These are phyloP conservation scores for Phytophthora cajani DNA, from an alignment of 352 stramenopile genomes.

Conservation along the genomic window DNA sequence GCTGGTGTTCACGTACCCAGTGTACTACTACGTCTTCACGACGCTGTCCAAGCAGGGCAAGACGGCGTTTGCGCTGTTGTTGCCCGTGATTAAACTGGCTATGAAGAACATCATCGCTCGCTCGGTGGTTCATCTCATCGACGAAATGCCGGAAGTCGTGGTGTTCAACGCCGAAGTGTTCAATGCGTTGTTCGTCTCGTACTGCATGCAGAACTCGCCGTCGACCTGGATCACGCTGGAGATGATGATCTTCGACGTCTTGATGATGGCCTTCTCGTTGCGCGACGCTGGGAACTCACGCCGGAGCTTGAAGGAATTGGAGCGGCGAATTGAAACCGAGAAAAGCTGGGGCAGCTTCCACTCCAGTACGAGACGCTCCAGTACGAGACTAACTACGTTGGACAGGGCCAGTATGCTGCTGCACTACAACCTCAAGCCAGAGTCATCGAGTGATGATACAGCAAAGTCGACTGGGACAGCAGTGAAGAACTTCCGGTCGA, in stretches of 20 bases:
- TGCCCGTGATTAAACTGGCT: neutral
- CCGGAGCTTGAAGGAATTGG: neutral
- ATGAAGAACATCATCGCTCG: slow-evolving; percentile 1
- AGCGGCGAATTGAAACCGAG: neutral
- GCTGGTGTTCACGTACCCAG: neutral
- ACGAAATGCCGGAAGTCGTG: neutral
- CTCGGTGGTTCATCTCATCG: neutral
- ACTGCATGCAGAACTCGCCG: neutral
- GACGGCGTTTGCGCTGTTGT: neutral
- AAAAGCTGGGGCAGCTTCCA: neutral
- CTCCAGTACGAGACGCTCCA: neutral
- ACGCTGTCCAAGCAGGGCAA: neutral
- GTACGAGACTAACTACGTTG: neutral
- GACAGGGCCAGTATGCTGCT: neutral
- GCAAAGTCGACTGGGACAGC: neutral
- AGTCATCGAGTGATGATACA: no score
- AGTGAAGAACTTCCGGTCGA: neutral
- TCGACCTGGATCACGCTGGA: neutral
- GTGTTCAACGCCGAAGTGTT: neutral
- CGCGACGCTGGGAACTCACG: neutral
- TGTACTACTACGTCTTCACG: neutral
- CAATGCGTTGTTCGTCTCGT: neutral
- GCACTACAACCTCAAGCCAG: neutral
- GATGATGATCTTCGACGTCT: neutral
- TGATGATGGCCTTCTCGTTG: slow-evolving; percentile 1